Evolutionary conservation across 2,329 filamentous ascomycete species (phyloP).

Genomic region (Claviceps digitariae): DNA sequence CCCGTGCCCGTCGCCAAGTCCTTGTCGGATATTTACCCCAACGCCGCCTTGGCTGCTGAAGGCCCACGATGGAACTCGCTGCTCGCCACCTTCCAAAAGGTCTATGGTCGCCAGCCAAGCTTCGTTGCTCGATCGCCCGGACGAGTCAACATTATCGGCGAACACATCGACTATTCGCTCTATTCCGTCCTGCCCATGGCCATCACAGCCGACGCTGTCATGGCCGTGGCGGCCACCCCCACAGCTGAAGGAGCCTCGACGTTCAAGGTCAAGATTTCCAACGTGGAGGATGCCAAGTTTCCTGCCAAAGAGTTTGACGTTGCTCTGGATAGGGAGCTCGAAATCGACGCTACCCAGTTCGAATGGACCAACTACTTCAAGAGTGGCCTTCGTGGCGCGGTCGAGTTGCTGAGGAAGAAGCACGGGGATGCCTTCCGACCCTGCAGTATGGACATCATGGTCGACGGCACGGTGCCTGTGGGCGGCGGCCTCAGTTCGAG

Average conservation of each 20-base stretch:
- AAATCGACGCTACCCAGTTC: constrained; percentile 72
- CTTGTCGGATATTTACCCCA: constrained; percentile 71
- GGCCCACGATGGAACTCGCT: constrained; percentile 63
- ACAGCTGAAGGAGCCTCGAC: constrained; percentile 34
- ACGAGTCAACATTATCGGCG: constrained; percentile 94
- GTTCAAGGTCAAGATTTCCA: constrained; percentile 63
- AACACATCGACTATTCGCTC: constrained; percentile 97
- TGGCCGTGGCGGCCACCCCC: constrained; percentile 56
- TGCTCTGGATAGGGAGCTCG: constrained; percentile 45
- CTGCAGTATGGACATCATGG: constrained; percentile 67
- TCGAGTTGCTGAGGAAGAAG: constrained; percentile 62
- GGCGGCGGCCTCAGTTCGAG: constrained; percentile 89
- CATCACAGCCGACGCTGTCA: constrained; percentile 77
- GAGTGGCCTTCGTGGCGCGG: constrained; percentile 69
- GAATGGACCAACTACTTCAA: constrained; percentile 99
- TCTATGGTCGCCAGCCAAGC: constrained; percentile 56
- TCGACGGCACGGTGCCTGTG: constrained; percentile 83
- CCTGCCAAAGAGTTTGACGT: constrained; percentile 62
- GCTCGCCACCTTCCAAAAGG: constrained; percentile 53
- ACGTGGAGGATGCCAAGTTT: constrained; percentile 65
- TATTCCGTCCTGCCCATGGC: constrained; percentile 95
- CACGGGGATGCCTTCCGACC: constrained; percentile 48
- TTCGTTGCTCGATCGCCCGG: constrained; percentile 87
- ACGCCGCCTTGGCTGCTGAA: constrained; percentile 54
- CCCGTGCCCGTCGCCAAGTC: constrained; percentile 62